These are phyloP conservation scores for Suhomyces sp. DNA, from an alignment of 805 yeast species.

Conservation along the genomic window DNA sequence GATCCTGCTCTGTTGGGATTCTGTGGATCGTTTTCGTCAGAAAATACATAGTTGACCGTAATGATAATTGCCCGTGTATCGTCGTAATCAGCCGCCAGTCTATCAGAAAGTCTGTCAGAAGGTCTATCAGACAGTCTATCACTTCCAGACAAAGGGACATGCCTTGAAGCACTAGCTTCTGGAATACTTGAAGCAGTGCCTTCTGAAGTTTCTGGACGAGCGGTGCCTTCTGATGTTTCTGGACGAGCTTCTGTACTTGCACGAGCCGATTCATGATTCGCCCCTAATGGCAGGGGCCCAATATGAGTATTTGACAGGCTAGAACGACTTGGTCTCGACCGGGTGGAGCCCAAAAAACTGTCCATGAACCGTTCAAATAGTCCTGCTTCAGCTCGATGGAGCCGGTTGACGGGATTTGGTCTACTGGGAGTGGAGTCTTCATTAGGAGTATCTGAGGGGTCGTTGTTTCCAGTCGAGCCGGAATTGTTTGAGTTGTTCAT, in stretches of 20 bases:
- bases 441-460: neutral
- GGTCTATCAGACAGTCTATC: neutral
- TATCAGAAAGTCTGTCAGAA: neutral
- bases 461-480: neutral
- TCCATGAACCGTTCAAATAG: constrained; percentile 26
- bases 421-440: neutral
- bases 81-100: constrained; percentile 9
- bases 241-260: too few relatives aligned
- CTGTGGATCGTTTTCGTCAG: constrained; percentile 38
- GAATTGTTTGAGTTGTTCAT: neutral
- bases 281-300: neutral
- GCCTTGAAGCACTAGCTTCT: neutral
- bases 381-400: constrained; percentile 10
- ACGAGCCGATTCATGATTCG: neutral
- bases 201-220: neutral
- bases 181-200: neutral
- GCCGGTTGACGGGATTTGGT: neutral
- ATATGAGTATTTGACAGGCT: neutral
- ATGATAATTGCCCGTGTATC: constrained; percentile 37
- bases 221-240: too few relatives aligned
- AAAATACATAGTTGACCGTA: constrained; percentile 43
- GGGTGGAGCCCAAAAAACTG: constrained; percentile 14
- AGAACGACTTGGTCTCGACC: neutral
- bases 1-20: constrained; percentile 52
- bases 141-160: neutral